Conservation (phyloP, 768 basidiomycete genomes). For the Boletales sp. region DNA sequence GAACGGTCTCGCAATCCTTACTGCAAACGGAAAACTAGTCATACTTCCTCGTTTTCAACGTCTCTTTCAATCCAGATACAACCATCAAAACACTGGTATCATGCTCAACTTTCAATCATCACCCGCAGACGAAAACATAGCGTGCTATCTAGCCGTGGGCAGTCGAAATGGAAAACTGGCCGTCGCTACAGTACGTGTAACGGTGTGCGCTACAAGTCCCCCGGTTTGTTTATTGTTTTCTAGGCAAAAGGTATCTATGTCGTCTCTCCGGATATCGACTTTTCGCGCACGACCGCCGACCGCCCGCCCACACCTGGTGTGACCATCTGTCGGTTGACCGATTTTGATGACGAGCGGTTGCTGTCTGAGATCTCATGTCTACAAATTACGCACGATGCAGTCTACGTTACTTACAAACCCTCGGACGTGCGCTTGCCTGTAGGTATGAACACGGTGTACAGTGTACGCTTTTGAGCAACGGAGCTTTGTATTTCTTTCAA, state of each 20-base stretch:
- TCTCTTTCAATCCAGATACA: conserved; percentile 23
- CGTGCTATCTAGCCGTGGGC: conserved; percentile 49
- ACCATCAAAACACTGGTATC: conserved; percentile 33
- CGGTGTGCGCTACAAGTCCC: no score
- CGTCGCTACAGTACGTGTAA: conserved; percentile 40
- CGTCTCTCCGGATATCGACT: conserved; percentile 23
- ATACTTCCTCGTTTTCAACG: conserved; percentile 26
- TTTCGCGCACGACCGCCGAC: conserved; percentile 20
- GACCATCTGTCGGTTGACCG: conserved; percentile 14
- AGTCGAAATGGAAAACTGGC: conserved; percentile 36
- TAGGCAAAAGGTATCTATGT: conserved; percentile 22
- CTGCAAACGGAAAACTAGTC: conserved; percentile 20
- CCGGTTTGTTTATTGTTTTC: not conserved
- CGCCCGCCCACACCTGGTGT: conserved; percentile 32
- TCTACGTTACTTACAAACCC: conserved; percentile 42
- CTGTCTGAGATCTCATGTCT: conserved; percentile 41
- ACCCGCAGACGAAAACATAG: conserved; percentile 16
- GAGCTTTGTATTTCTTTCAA: not conserved
- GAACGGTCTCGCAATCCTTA: conserved; percentile 31
- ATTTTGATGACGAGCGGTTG: conserved; percentile 8
- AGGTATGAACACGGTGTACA: not conserved
- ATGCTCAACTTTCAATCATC: conserved; percentile 22
- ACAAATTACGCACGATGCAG: conserved; percentile 51
- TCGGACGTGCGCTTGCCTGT: not conserved
- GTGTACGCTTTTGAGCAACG: not conserved